Conservation (phyloP, 1,284 basidiomycete species). For the Filobasidium uniguttulatum region DNA sequence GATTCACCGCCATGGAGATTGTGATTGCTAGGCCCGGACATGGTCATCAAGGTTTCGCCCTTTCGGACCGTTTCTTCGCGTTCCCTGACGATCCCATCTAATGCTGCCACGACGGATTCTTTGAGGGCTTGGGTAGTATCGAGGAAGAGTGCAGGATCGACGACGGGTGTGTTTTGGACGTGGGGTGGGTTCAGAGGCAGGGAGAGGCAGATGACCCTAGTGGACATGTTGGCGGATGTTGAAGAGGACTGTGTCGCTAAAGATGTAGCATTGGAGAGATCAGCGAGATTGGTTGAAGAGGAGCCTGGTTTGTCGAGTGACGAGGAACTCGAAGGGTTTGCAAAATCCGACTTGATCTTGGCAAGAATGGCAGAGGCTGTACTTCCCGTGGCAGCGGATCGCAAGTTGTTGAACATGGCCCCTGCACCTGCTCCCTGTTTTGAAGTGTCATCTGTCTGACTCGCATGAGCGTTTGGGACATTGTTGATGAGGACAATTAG, state of each 20-base stretch:
- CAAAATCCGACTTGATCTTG: slow-evolving; percentile 87
- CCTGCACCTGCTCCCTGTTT: slow-evolving; percentile 1
- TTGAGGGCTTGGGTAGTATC: slow-evolving; percentile 81
- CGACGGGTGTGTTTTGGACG: slow-evolving; percentile 37
- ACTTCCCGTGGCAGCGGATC: slow-evolving; percentile 41
- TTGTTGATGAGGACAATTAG: slow-evolving; percentile 66
- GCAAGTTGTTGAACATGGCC: slow-evolving; percentile 38
- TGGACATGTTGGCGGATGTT: too few relatives aligned
- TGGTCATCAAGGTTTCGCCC: slow-evolving; percentile 68
- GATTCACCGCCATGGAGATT: background rate
- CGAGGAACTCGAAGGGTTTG: slow-evolving; percentile 39
- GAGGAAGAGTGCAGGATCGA: slow-evolving; percentile 73
- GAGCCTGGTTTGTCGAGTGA: slow-evolving; percentile 10
- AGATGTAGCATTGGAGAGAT: background rate
- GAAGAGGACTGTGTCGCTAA: too few relatives aligned
- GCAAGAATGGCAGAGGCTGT: slow-evolving; percentile 76
- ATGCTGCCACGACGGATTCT: slow-evolving; percentile 66
- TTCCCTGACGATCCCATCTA: slow-evolving; percentile 61
- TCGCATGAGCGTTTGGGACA: slow-evolving; percentile 17
- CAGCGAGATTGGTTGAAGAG: slow-evolving; percentile 19
- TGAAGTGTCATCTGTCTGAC: slow-evolving; percentile 30
- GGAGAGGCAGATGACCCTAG: slow-evolving; percentile 4
- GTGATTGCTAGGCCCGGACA: slow-evolving; percentile 47
- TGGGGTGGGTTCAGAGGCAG: slow-evolving; percentile 2
- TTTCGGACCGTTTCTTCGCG: slow-evolving; percentile 77